Evolutionary conservation across 2,329 filamentous ascomycete species (phyloP), one percentile per base, ranked within the genome.

Genomic region (Beauveria brongniartii): DNA sequence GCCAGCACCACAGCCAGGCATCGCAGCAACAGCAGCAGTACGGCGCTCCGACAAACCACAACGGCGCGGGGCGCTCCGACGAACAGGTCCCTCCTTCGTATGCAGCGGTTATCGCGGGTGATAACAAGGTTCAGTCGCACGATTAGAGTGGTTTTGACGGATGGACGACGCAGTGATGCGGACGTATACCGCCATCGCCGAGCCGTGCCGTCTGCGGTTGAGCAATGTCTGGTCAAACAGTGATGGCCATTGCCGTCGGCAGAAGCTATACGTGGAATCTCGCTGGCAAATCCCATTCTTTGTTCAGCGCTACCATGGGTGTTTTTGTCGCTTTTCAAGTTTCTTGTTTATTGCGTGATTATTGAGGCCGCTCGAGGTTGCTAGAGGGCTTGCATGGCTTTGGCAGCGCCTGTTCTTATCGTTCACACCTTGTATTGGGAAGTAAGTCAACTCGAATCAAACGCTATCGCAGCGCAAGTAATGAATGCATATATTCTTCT

Each of bases 51-150:
- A 74, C 53, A 18, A 79, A 24, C 68, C 73, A 79, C 7, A 75
- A 73, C 7, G 68, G 71, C 51, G 70, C 71, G 10, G 77, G 76
- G 14, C 46, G 59, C 24, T 56, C 59, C 3, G 53, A 61, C 9
- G 59, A 37, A 0, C 52, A 55, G 59, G 80, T 83, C 43, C 92
- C 93, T 47, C 93, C 94, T 4, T 91, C 88, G 16, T 97, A 97
- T 73, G 89, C 90, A 18, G 91, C 97, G 75, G 93, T 91, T 53
- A 88, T 97, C 62, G 88, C 87, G 69, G 92, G 91, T 1, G 93
- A 97, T 71, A 78, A 97, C 75, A 97, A 97, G 82, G 81, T 97
- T 55, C 94, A 97, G 80, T 51, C 59, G 53, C 52, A 60, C 50
- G 57, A 50, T 55, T 62, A 63, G 34, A 41, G 30, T 51, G 46